Evolutionary conservation across 108 stramenopile species (phyloP), one percentile per base, ranked within the genome.

Genomic region (Asterionellopsis glacialis): DNA sequence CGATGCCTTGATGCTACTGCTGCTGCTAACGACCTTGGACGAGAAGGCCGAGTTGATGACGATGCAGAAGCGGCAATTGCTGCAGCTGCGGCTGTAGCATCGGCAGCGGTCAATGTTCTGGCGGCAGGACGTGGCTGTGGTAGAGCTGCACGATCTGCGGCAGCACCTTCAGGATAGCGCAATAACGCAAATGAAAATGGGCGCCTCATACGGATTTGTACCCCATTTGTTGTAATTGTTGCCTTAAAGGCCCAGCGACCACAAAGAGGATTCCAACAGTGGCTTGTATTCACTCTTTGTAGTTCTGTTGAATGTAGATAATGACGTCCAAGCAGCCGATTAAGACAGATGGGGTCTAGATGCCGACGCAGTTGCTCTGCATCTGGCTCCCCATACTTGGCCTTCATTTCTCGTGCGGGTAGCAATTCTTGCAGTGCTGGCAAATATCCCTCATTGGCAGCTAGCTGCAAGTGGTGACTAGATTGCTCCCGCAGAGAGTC

Each of bases 231-330:
- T 25, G 28, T 55, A 14, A n/a, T n/a, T n/a, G 64, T 60, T 11
- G 85, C 81, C 61, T 87, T 88, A 65, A 85, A 85, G 38, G 89
- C 88, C 92, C 92, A 94, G 52, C 79, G 65, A 33, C 92, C 92
- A 59, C 92, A 94, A 38, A 81, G 59, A 13, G 87, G 82, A 69
- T 94, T 91, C 93, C 93, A 94, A 66, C 93, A 94, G 63, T 94
- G 93, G 49, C 81, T 82, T 9, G 93, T 91, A 51, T 74, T 82
- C 45, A 79, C 45, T 51, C 69, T 72, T 49, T 81, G 71, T 41
- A 81, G 58, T 39, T 75, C 70, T 3, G 75, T 45, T 10, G 80
- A 83, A 49, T 73, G 64, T 6, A 88, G 60, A 60, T 92, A 88
- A 57, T 85, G 79, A 28, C 85, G 66, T 16, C 76, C 59, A 27